These are phyloP conservation scores for Backusella morwellensis DNA, from an alignment of 192 early-diverging fungal species.

Conservation along the genomic window DNA sequence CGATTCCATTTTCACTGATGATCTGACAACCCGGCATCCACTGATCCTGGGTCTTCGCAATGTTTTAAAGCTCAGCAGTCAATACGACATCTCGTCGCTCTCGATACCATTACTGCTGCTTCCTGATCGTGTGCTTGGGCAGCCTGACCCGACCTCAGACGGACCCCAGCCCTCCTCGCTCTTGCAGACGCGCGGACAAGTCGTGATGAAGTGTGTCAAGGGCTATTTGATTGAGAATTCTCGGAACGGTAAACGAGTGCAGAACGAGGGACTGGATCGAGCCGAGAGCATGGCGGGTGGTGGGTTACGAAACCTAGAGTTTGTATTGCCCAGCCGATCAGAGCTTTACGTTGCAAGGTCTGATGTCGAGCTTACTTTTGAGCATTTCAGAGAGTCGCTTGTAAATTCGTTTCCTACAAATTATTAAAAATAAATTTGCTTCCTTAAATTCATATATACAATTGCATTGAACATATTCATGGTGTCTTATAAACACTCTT, in stretches of 20 bases:
- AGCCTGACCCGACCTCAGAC: slow-evolving; percentile 21
- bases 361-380: slow-evolving; percentile 40
- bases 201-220: slow-evolving; percentile 50
- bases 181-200: slow-evolving; percentile 44
- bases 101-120: slow-evolving; percentile 67
- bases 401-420: slow-evolving; percentile 45
- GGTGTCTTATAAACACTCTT: no score
- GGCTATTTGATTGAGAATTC: slow-evolving; percentile 56
- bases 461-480: no score
- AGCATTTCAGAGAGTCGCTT: slow-evolving; percentile 42
- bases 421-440: slow-evolving; percentile 22
- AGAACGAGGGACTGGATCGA: slow-evolving; percentile 42
- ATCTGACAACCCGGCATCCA: slow-evolving; percentile 30
- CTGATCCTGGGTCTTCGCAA: slow-evolving; percentile 60
- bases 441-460: no score
- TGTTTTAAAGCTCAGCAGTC: slow-evolving; percentile 56
- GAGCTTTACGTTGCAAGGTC: slow-evolving; percentile 5
- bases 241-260: slow-evolving; percentile 41
- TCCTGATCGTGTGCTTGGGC: slow-evolving; percentile 39
- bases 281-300: slow-evolving; percentile 23
- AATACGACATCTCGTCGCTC: slow-evolving; percentile 62
- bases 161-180: slow-evolving; percentile 27
- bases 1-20: slow-evolving; percentile 25
- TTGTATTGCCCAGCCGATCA: slow-evolving; percentile 44
- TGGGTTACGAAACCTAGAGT: slow-evolving; percentile 47